phyloP scores from a whole-genome alignment of 306 rosid species.

The Morella rubra region DNA sequence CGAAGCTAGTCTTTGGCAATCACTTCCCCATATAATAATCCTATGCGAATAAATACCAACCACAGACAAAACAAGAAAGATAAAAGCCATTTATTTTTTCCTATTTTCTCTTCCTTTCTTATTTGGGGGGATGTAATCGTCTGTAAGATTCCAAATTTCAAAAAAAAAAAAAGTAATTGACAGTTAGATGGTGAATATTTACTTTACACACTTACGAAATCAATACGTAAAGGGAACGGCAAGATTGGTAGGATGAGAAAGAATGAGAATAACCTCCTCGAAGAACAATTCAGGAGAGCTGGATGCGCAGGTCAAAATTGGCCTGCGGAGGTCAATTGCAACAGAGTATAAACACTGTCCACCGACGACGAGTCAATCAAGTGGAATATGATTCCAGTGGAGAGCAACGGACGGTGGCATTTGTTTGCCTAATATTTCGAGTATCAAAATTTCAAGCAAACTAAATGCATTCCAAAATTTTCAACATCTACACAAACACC shows the following conservation, averaged over 20 bases:
- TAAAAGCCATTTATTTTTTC: not conserved
- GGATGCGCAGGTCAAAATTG: not conserved
- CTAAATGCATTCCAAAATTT: no score
- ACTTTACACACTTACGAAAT: no score
- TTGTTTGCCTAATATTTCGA: no score
- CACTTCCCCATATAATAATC: not conserved
- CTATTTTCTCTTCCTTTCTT: no score
- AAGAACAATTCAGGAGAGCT: not conserved
- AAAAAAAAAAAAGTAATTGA: no score
- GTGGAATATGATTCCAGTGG: slow-evolving; percentile 44
- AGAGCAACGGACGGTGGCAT: slow-evolving; percentile 26
- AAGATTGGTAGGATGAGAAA: no score
- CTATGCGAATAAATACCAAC: not conserved
- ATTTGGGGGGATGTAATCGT: no score
- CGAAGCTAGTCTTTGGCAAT: not conserved
- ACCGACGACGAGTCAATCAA: not conserved
- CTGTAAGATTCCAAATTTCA: no score
- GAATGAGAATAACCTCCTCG: not conserved
- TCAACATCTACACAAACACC: no score
- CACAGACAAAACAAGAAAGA: not conserved
- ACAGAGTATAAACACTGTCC: not conserved
- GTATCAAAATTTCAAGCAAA: no score
- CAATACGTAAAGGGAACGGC: no score
- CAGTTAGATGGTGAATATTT: no score
- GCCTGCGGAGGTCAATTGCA: not conserved